phyloP scores from a whole-genome alignment of 202 grass and related monocot genomes.

The Saccharum hybrid region DNA sequence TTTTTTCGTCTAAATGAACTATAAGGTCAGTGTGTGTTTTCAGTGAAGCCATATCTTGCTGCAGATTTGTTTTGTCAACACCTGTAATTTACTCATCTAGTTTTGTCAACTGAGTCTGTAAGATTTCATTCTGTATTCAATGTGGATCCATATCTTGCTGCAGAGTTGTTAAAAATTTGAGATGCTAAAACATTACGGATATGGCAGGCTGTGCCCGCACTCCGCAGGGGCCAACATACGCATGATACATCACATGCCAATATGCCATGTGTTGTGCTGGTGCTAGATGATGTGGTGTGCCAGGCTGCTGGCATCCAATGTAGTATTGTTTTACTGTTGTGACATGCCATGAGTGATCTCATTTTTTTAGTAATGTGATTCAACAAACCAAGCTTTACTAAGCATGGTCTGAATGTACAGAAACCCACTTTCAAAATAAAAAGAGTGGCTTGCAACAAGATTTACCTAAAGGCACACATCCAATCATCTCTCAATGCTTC shows the following conservation, averaged over 20 bases:
- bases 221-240: not conserved
- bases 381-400: too few relatives aligned
- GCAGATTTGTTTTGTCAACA: not conserved
- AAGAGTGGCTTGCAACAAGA: too few relatives aligned
- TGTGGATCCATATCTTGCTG: not conserved
- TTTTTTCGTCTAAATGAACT: not conserved
- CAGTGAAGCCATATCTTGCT: not conserved
- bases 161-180: not conserved
- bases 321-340: too few relatives aligned
- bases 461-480: too few relatives aligned
- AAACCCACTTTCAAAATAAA: too few relatives aligned
- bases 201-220: not conserved
- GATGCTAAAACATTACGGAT: not conserved
- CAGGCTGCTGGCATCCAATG: too few relatives aligned
- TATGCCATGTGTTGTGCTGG: too few relatives aligned
- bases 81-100: not conserved
- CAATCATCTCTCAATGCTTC: too few relatives aligned
- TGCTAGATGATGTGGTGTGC: too few relatives aligned
- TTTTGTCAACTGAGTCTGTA: not conserved
- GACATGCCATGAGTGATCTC: too few relatives aligned
- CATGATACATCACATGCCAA: not conserved
- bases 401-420: too few relatives aligned
- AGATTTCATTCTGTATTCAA: not conserved
- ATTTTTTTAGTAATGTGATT: too few relatives aligned
- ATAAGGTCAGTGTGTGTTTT: not conserved